Evolutionary conservation across 257 asterid genomes (phyloP).

Genomic region (Jaltomata sinuosa): DNA sequence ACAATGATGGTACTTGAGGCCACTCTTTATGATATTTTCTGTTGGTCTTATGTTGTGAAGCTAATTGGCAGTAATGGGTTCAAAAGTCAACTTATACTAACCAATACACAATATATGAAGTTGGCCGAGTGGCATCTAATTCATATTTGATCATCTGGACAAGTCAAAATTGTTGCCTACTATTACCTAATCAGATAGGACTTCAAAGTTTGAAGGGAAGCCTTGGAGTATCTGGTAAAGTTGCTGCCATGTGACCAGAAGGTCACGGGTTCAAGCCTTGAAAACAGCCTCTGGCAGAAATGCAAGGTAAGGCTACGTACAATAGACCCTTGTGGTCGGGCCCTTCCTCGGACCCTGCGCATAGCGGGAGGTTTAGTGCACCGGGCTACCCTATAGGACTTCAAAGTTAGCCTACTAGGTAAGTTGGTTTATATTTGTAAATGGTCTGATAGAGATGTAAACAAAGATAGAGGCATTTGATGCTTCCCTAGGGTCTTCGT

Average conservation of each 20-base stretch:
- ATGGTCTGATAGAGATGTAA: not conserved
- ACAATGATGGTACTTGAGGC: slow-evolving; percentile 31
- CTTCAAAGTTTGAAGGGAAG: no score
- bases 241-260: no score
- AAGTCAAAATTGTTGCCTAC: not conserved
- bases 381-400: no score
- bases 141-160: not conserved
- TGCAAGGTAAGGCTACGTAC: no score
- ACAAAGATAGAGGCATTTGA: not conserved
- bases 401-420: not conserved
- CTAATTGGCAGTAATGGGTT: not conserved
- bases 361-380: no score
- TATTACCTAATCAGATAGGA: not conserved
- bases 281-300: no score
- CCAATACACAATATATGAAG: not conserved
- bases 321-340: no score
- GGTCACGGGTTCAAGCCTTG: no score
- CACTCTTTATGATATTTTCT: slow-evolving; percentile 1
- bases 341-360: no score
- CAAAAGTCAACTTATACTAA: not conserved
- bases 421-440: not conserved
- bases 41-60: not conserved
- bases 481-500: not conserved
- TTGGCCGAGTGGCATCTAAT: not conserved
- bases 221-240: no score